These are phyloP conservation scores for Penicillium sp. DNA, from an alignment of 2,329 filamentous ascomycete species.

Conservation along the genomic window DNA sequence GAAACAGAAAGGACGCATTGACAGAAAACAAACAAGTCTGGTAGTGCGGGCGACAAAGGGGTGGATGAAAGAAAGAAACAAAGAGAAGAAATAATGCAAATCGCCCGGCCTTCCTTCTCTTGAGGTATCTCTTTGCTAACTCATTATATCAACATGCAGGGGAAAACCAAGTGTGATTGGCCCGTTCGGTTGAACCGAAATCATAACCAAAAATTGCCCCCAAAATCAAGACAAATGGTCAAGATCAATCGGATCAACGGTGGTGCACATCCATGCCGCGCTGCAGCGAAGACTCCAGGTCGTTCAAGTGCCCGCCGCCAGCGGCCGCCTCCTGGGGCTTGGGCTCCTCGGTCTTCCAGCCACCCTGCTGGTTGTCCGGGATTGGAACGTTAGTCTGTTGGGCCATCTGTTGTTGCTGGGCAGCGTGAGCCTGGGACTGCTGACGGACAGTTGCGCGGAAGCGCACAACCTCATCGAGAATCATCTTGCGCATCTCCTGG, in stretches of 20 bases:
- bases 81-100: constrained; percentile 18
- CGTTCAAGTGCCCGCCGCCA: constrained; percentile 48
- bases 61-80: background rate
- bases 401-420: constrained; percentile 46
- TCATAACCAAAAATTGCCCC: constrained; percentile 6
- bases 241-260: constrained; percentile 9
- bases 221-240: constrained; percentile 6
- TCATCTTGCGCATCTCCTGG: constrained; percentile 93
- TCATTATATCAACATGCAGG: constrained; percentile 31
- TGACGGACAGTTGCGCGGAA: constrained; percentile 72
- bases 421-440: constrained; percentile 49
- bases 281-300: constrained; percentile 57
- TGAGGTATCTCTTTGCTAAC: constrained; percentile 34
- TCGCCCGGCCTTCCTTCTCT: constrained; percentile 26
- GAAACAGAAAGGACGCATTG: background rate
- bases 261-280: constrained; percentile 59
- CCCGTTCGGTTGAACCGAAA: constrained; percentile 17
- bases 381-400: constrained; percentile 62
- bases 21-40: background rate
- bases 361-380: constrained; percentile 62
- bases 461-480: constrained; percentile 86
- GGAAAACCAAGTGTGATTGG: constrained; percentile 16
- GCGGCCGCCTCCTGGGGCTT: constrained; percentile 61
- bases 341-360: constrained; percentile 63
- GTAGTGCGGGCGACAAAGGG: background rate